These are phyloP conservation scores for Russula dissimulans DNA, from an alignment of 768 basidiomycete genomes.

Conservation along the genomic window DNA sequence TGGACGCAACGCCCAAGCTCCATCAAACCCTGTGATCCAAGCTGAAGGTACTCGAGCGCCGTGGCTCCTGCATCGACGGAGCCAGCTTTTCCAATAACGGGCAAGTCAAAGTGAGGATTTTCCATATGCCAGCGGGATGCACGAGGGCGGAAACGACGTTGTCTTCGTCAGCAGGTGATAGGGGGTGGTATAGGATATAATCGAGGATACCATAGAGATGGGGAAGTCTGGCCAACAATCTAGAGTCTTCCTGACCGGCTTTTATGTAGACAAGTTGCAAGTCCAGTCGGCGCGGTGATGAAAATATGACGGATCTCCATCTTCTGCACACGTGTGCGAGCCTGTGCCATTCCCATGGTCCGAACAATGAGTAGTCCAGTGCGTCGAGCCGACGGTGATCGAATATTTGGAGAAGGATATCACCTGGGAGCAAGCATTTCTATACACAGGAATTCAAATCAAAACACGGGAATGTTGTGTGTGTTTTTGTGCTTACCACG, in stretches of 20 bases:
- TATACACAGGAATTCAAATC: background rate
- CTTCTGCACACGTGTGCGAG: too few species aligned
- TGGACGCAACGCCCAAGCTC: too few species aligned
- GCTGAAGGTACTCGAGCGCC: background rate
- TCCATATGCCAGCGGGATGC: background rate
- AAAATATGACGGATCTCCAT: too few species aligned
- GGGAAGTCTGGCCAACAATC: conserved; percentile 8
- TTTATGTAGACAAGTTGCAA: conserved; percentile 10
- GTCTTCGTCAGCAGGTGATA: background rate
- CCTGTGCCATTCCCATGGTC: conserved; percentile 10
- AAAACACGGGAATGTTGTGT: background rate
- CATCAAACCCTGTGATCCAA: background rate
- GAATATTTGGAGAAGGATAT: conserved; percentile 11
- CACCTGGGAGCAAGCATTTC: conserved; percentile 1
- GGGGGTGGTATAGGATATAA: background rate
- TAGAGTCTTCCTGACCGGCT: conserved; percentile 2
- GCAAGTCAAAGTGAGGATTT: conserved; percentile 9
- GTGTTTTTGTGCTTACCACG: background rate
- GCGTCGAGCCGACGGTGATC: background rate
- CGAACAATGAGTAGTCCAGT: background rate
- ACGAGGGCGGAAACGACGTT: too few species aligned
- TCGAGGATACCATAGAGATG: conserved; percentile 11
- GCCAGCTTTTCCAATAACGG: background rate
- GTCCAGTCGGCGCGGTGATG: background rate
- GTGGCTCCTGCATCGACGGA: background rate